A percentile compares a stretch with the other conserved stretches of the same genome.
phyloP scores from a whole-genome alignment of 1,284 basidiomycete species.

The Ganoderma leucocontextum region DNA sequence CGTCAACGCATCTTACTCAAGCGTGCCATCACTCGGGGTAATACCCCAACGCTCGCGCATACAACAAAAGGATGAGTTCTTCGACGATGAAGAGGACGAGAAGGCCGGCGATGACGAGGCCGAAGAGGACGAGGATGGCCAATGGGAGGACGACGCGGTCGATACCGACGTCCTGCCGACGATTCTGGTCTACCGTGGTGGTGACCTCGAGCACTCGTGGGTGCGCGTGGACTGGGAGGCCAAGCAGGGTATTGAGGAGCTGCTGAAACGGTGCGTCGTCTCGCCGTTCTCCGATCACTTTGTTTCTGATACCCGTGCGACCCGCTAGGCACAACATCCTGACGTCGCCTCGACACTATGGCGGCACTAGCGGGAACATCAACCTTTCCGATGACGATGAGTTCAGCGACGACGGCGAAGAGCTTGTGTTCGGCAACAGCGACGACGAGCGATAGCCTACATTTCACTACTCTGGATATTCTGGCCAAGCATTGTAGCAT shows the following conservation, averaged over 20 bases:
- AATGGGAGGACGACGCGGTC: slow-evolving; percentile 62
- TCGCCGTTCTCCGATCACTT: no score
- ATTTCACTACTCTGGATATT: neutral
- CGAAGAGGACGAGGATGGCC: slow-evolving; percentile 44
- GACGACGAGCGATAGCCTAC: slow-evolving; percentile 36
- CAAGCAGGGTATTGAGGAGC: slow-evolving; percentile 67
- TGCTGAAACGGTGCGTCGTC: slow-evolving; percentile 69
- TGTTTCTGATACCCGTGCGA: no score
- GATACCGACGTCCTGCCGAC: slow-evolving; percentile 87
- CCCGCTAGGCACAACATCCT: slow-evolving; percentile 55
- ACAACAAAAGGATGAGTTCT: slow-evolving; percentile 27
- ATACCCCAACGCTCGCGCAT: slow-evolving; percentile 30
- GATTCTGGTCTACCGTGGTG: slow-evolving; percentile 81
- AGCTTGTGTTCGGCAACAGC: slow-evolving; percentile 43
- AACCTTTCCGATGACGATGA: slow-evolving; percentile 55
- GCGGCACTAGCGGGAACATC: slow-evolving; percentile 40
- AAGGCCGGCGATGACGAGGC: slow-evolving; percentile 46
- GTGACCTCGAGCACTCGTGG: slow-evolving; percentile 85
- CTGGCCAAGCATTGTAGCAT: neutral
- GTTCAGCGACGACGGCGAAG: slow-evolving; percentile 37
- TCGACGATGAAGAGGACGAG: slow-evolving; percentile 54
- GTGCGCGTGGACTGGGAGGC: slow-evolving; percentile 89
- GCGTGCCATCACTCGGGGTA: neutral
- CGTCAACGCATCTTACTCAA: slow-evolving; percentile 5
- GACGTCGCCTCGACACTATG: slow-evolving; percentile 42